Base-by-base conservation (phyloP, 2,329 filamentous ascomycete species). In the Myriangium duriaei region DNA sequence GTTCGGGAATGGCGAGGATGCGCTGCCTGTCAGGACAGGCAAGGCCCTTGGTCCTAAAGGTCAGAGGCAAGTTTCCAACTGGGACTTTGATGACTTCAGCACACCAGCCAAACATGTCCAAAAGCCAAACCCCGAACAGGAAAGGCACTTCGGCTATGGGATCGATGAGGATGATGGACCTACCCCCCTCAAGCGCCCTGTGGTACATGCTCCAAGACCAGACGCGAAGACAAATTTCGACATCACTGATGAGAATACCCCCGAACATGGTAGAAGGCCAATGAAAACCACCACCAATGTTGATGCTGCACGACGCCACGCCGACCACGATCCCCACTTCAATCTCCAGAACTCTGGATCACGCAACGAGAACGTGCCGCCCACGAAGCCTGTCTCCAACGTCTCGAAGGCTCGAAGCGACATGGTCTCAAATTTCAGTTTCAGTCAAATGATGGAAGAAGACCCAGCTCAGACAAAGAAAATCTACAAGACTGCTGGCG, bases 11-110 rank as follows among this genome's bases (percentile, higher is more conserved):
- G 76, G 75, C 35, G 70, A 62, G 31, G 59, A 62, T 36, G 56
- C 57, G 29, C 49, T 62, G 19, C 34, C 57, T 44, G 28, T 51
- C 51, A 33, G 21, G 49, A 47, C 32, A 54, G 54, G 40, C 48
- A 45, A 26, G 44, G 17, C 41, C 49, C 41, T 28, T 46, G 36
- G 36, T 12, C 13, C 43, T 37, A 56, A 46, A 41, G 45, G 42
- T 41, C 39, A 42, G 50, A 55, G 30, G 62, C 78, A 84, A 54
- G 65, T 69, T 42, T 76, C 76, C 46, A 79, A 83, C 45, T 95
- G 88, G 86, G 76, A 76, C 34, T 96, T 96, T 58, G 75, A 84
- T 44, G 86, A 94, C 60, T 93, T 93, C 51, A 65, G 67, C 11
- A 94, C 87, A 0, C 88, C 88, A 0, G 72, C 79, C 47, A 94